Percentiles rank a stretch among this genome's conserved stretches.
Conservation (phyloP, 2,329 filamentous ascomycete species). For the Macroventuria anomochaeta region DNA sequence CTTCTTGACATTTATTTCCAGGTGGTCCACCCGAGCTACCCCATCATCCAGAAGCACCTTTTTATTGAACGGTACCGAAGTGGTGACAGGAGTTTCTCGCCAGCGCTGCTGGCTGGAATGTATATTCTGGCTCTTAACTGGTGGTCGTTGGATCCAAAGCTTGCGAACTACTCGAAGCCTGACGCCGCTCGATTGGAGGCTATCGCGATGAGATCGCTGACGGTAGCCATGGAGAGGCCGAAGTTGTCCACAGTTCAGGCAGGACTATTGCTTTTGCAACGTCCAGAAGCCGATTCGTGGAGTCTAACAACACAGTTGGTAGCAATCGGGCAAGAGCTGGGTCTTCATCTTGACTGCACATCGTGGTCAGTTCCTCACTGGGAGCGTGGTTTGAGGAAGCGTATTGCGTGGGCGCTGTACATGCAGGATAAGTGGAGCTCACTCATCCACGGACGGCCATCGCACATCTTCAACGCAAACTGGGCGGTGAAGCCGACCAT, state of each 20-base stretch:
- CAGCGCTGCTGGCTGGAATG: slow-evolving; percentile 77
- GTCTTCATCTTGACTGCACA: slow-evolving; percentile 85
- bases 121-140: slow-evolving; percentile 88
- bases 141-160: slow-evolving; percentile 76
- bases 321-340: slow-evolving; percentile 84
- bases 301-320: slow-evolving; percentile 86
- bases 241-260: slow-evolving; percentile 84
- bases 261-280: slow-evolving; percentile 75
- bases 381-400: slow-evolving; percentile 84
- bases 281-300: slow-evolving; percentile 80
- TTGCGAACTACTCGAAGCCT: slow-evolving; percentile 69
- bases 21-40: slow-evolving; percentile 80
- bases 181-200: slow-evolving; percentile 76
- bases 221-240: slow-evolving; percentile 78
- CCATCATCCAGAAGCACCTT: slow-evolving; percentile 80
- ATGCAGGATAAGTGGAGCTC: slow-evolving; percentile 96
- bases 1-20: slow-evolving; percentile 83
- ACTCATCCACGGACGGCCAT: slow-evolving; percentile 82
- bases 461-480: slow-evolving; percentile 72
- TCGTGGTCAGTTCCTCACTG: slow-evolving; percentile 86
- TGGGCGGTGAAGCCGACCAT: slow-evolving; percentile 78
- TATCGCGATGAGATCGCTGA: slow-evolving; percentile 74
- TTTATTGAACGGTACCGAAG: slow-evolving; percentile 80
- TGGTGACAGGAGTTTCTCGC: slow-evolving; percentile 75
- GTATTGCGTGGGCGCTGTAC: slow-evolving; percentile 88